Conservation (phyloP, 306 rosid genomes). For the Vachellia collinsii region DNA sequence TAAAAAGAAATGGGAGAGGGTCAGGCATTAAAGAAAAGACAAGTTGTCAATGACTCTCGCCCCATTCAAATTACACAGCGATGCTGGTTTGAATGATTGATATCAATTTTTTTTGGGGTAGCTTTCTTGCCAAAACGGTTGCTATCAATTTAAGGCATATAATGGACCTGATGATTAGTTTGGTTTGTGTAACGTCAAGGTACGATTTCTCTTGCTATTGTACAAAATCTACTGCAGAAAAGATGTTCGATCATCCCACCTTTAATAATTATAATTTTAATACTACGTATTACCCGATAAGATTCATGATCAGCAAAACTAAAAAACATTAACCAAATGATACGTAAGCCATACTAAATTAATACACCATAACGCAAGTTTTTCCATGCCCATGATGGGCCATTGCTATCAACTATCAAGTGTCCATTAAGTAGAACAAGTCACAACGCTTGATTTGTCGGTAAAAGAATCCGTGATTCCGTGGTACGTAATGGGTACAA, state of each 20-base stretch:
- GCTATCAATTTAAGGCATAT: slow-evolving; percentile 19
- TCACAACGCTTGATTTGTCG: background rate
- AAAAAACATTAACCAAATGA: background rate
- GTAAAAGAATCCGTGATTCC: slow-evolving; percentile 43
- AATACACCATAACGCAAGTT: background rate
- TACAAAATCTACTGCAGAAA: background rate
- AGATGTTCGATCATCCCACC: background rate
- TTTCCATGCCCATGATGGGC: background rate
- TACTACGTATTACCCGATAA: background rate
- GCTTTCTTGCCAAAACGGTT: background rate
- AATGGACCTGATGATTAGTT: background rate
- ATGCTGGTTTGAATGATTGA: slow-evolving; percentile 2
- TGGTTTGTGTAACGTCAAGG: background rate
- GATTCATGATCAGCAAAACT: background rate
- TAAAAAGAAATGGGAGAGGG: slow-evolving; percentile 12
- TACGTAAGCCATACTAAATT: background rate
- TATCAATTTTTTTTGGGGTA: background rate
- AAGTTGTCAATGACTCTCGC: slow-evolving; percentile 30
- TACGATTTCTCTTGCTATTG: background rate
- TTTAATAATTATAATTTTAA: background rate
- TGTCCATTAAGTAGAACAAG: background rate
- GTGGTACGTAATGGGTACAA: slow-evolving; percentile 50
- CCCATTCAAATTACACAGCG: slow-evolving; percentile 18
- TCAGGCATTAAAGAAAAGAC: slow-evolving; percentile 11
- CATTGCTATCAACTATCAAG: background rate